phyloP scores from a whole-genome alignment of 164 flowering plant genomes.

The Chloranthus sessilifolius region DNA sequence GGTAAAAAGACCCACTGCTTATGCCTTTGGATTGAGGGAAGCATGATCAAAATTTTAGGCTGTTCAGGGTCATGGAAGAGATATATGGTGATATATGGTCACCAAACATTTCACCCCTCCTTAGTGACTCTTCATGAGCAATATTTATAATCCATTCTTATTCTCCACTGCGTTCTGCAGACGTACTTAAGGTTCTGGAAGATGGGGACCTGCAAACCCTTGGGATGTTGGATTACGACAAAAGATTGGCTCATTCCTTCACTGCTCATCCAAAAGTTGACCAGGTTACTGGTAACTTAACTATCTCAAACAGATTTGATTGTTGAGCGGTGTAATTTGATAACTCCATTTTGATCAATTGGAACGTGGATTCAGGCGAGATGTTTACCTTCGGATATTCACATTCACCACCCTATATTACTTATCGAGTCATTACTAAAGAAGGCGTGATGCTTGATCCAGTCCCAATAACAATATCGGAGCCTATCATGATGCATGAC shows the following conservation, averaged over 20 bases:
- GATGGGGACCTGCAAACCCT: constrained; percentile 96
- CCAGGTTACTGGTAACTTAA: constrained; percentile 78
- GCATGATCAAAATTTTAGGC: no score
- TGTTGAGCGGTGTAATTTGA: not conserved
- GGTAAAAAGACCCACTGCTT: no score
- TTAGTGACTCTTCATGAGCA: no score
- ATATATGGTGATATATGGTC: no score
- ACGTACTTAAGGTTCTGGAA: constrained; percentile 82
- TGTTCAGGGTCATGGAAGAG: no score
- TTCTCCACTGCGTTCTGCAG: constrained; percentile 26
- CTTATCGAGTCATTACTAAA: constrained; percentile 88
- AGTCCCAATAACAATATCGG: constrained; percentile 84
- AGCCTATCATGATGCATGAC: constrained; percentile 97
- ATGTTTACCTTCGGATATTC: constrained; percentile 98
- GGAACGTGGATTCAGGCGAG: constrained; percentile 61
- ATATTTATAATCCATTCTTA: not conserved
- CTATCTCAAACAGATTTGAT: constrained; percentile 1
- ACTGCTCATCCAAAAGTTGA: constrained; percentile 99
- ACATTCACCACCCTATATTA: constrained; percentile 70
- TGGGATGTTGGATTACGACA: constrained; percentile 95
- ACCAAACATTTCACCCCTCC: no score
- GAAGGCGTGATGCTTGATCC: constrained; percentile 95
- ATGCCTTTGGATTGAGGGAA: no score
- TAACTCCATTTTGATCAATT: not conserved
- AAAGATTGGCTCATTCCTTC: constrained; percentile 79